A percentile compares a stretch with the other conserved stretches of the same genome.
phyloP scores from a whole-genome alignment of 306 rosid genomes.

The Vicia faba region DNA sequence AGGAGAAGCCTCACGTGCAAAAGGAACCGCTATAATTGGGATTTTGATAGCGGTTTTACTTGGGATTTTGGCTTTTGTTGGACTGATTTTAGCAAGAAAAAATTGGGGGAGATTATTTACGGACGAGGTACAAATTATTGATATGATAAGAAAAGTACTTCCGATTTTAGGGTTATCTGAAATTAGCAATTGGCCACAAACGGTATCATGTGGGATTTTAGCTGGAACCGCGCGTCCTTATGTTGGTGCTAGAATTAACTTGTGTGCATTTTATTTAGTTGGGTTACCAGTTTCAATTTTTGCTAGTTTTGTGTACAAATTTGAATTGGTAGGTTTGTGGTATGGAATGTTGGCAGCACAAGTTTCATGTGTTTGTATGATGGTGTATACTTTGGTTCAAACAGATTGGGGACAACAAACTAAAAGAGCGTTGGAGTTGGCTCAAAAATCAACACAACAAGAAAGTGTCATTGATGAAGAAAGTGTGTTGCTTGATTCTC shows the following conservation, averaged over 20 bases:
- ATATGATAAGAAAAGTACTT: constrained; percentile 53
- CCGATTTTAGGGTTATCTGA: constrained; percentile 86
- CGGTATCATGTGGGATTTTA: constrained; percentile 79
- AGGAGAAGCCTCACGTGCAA: constrained; percentile 62
- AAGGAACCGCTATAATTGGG: constrained; percentile 66
- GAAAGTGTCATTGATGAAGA: constrained; percentile 51
- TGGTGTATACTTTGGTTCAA: constrained; percentile 55
- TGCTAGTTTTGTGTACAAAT: constrained; percentile 47
- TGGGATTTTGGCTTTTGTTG: constrained; percentile 53
- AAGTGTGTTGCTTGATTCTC: constrained; percentile 48
- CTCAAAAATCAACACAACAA: constrained; percentile 32
- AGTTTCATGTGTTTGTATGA: constrained; percentile 66
- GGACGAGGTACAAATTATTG: constrained; percentile 65
- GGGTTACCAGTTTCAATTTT: constrained; percentile 75
- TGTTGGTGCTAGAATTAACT: constrained; percentile 76
- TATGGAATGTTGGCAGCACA: constrained; percentile 82
- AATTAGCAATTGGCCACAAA: constrained; percentile 76
- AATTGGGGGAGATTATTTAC: constrained; percentile 72
- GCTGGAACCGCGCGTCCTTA: constrained; percentile 77
- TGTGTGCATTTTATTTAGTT: constrained; percentile 75
- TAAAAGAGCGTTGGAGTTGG: constrained; percentile 60
- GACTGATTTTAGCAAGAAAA: constrained; percentile 45
- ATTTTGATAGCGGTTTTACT: constrained; percentile 47
- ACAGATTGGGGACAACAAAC: constrained; percentile 84
- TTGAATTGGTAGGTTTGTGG: constrained; percentile 82